These are phyloP conservation scores for Linaria vulgaris DNA, from an alignment of 257 asterid species.

Conservation along the genomic window DNA sequence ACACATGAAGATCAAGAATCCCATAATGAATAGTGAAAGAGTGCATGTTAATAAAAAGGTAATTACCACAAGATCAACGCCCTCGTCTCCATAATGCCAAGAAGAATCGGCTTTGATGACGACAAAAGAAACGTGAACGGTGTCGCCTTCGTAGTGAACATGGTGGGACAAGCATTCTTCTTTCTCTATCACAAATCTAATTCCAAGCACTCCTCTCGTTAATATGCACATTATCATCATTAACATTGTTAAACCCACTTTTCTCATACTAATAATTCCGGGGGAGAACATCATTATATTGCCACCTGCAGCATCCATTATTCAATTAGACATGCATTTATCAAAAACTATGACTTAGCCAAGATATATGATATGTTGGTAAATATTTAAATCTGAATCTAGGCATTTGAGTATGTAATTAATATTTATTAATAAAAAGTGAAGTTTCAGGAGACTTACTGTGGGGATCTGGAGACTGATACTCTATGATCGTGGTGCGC, in stretches of 20 bases:
- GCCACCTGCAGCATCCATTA: conserved; percentile 21
- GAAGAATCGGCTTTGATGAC: conserved; percentile 64
- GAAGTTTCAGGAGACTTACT: conserved; percentile 12
- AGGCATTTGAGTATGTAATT: background rate
- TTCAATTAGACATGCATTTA: background rate
- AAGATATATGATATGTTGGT: background rate
- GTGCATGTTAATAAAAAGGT: too few relatives aligned
- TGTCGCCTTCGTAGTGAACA: conserved; percentile 58
- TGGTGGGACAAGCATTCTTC: conserved; percentile 79
- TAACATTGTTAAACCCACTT: background rate
- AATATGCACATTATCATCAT: conserved; percentile 13
- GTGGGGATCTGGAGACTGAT: conserved; percentile 6
- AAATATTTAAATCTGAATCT: conserved; percentile 2
- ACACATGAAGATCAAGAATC: background rate
- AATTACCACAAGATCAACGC: conserved; percentile 76
- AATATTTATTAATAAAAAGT: background rate
- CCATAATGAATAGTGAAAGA: too few relatives aligned
- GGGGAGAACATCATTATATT: background rate
- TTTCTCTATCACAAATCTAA: conserved; percentile 72
- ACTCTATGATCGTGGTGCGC: background rate
- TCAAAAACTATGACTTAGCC: background rate
- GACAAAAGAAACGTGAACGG: conserved; percentile 72
- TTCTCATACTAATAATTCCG: conserved; percentile 2
- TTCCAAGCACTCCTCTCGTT: conserved; percentile 42
- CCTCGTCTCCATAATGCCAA: conserved; percentile 59